A percentile compares a stretch with the other conserved stretches of the same genome.
These are phyloP conservation scores for Monosporascus cannonballus DNA, from an alignment of 2,329 filamentous ascomycete species.

Conservation along the genomic window DNA sequence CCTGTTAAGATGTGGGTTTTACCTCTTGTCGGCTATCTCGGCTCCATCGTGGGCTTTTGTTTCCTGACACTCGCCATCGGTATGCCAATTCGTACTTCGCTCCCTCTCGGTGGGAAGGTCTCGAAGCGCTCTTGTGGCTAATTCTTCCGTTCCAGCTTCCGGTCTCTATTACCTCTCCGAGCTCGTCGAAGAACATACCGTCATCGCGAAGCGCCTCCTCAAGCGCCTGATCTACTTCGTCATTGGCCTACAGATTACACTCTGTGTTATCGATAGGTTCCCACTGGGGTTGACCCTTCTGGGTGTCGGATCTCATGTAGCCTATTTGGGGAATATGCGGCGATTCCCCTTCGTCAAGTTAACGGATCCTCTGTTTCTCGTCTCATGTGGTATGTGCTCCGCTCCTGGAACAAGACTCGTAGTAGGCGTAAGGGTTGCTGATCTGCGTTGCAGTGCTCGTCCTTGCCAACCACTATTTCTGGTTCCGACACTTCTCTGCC, in stretches of 20 bases:
- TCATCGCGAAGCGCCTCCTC: constrained; percentile 82
- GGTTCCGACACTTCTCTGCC: constrained; percentile 87
- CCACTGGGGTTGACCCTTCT: constrained; percentile 68
- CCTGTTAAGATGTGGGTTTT: constrained; percentile 79
- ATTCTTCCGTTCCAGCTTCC: constrained; percentile 55
- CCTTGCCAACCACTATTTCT: constrained; percentile 84
- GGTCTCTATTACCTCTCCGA: constrained; percentile 98
- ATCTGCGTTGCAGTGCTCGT: constrained; percentile 60
- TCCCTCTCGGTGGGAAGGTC: no score
- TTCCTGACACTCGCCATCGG: constrained; percentile 94
- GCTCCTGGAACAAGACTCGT: not conserved
- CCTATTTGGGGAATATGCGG: constrained; percentile 84
- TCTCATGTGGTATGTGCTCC: constrained; percentile 64
- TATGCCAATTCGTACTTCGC: constrained; percentile 30
- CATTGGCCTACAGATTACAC: constrained; percentile 65
- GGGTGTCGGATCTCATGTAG: constrained; percentile 71
- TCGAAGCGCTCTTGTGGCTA: constrained; percentile 5
- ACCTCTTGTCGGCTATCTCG: constrained; percentile 83
- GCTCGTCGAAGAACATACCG: constrained; percentile 95
- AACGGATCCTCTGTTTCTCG: constrained; percentile 77
- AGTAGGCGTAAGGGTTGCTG: not conserved
- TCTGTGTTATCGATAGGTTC: constrained; percentile 80
- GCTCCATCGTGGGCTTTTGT: constrained; percentile 80
- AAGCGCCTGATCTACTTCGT: constrained; percentile 78
- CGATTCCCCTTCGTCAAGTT: constrained; percentile 74